Evolutionary conservation across 1,284 basidiomycete genomes (phyloP), one percentile per base, ranked within the genome.

Genomic region (Volvariella volvacea): DNA sequence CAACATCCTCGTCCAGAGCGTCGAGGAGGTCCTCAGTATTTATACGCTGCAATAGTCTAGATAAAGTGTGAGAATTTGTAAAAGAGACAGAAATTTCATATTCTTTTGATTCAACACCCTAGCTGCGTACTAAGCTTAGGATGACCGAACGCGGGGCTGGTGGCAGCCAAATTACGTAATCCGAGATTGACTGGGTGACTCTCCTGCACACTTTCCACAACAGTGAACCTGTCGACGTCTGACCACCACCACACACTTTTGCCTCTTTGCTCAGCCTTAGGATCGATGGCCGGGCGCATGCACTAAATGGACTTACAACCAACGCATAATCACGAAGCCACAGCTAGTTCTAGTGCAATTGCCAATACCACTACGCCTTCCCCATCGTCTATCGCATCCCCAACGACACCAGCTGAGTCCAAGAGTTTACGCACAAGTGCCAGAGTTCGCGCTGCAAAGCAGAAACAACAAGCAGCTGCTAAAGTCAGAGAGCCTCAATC

Each of bases 291-390:
- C 78, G 76, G 76, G 76, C 67, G 80, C 73, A 80, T 75, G 70
- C 69, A 77, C 81, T 86, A 86, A 85, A 87, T 87, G 83, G 83
- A 87, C 80, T 77, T 83, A 78, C 69, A 71, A 80, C 71, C 73
- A 70, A 70, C 67, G 62, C 68, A 83, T 71, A 69, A 73, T 61
- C 72, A 71, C 73, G 77, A 79, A 76, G 78, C 76, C 74, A 77
- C 75, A 64, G 77, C 67, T 66, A 78, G 70, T 73, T 73, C 76
- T 64, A 79, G 71, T 66, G 62, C 70, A 65, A 65, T 62, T 58
- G 65, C 51, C 52, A 45, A 58, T 54, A 59, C 58, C 55, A 61
- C 61, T 48, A 53, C 48, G 44, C 58, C 55, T 52, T 57, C 67
- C 60, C 62, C 66, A 61, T 64, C 70, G 55, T 56, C 62, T 49